Conservation (phyloP, 148 eudicot species). For the Limonium bicolor region DNA sequence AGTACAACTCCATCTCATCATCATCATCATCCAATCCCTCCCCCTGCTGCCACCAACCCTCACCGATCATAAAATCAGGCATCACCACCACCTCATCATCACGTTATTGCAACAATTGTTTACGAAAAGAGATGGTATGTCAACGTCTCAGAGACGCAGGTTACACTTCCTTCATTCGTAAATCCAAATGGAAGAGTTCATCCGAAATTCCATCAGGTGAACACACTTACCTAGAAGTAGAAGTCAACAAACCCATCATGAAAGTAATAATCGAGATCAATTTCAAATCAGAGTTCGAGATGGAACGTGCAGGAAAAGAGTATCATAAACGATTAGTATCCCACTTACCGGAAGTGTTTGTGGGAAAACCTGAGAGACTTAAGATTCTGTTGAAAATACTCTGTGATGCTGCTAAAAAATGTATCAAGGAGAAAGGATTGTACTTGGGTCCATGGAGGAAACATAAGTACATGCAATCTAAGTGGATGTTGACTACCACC, state of each 20-base stretch:
- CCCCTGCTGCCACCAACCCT: slow-evolving; percentile 6
- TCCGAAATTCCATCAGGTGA: slow-evolving; percentile 14
- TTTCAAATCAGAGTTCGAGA: slow-evolving; percentile 23
- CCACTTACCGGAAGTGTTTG: slow-evolving; percentile 17
- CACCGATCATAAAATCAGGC: slow-evolving; percentile 5
- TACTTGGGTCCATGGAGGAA: slow-evolving; percentile 33
- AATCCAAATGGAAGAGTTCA: slow-evolving; percentile 23
- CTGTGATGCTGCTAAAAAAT: slow-evolving; percentile 17
- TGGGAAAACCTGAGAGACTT: slow-evolving; percentile 15
- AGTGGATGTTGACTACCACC: too few relatives aligned
- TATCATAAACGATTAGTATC: slow-evolving; percentile 13
- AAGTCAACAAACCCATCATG: slow-evolving; percentile 1
- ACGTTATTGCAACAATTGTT: slow-evolving; percentile 9
- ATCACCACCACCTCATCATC: too few relatives aligned
- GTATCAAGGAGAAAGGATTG: slow-evolving; percentile 21
- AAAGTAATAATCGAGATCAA: slow-evolving; percentile 18
- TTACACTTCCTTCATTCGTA: slow-evolving; percentile 11
- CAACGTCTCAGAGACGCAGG: slow-evolving; percentile 10
- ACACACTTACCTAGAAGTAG: neutral
- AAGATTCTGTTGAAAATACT: slow-evolving; percentile 13
- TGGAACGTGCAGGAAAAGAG: slow-evolving; percentile 17
- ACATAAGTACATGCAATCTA: slow-evolving; percentile 53
- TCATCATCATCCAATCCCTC: too few relatives aligned
- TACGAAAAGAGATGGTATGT: slow-evolving; percentile 11
- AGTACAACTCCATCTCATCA: too few relatives aligned